Evolutionary conservation across 2,329 filamentous ascomycete genomes (phyloP).

Genomic region (Phyllosticta capitalensis): DNA sequence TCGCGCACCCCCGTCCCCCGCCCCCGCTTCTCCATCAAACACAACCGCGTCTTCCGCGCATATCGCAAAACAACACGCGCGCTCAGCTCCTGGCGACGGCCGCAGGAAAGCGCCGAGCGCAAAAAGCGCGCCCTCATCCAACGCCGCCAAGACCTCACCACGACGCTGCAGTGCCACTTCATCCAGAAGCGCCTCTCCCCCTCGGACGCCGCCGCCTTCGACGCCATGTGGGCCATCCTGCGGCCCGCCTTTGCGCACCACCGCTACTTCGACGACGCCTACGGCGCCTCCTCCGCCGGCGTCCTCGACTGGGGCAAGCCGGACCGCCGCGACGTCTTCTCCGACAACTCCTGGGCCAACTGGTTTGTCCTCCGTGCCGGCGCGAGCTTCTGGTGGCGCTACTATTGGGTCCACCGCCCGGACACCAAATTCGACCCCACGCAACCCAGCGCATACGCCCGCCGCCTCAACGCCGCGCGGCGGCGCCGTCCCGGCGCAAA

Average conservation of each 20-base stretch:
- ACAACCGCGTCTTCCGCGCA: constrained; percentile 1
- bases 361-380: constrained; percentile 25
- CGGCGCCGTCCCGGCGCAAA: background rate
- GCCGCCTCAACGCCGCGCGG: background rate
- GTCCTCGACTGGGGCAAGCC: constrained; percentile 16
- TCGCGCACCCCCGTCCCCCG: background rate
- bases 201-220: constrained; percentile 20
- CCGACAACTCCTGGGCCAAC: constrained; percentile 23
- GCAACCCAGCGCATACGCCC: background rate
- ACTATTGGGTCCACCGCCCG: constrained; percentile 19
- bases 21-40: constrained; percentile 4
- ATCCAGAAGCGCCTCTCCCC: constrained; percentile 12
- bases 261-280: constrained; percentile 18
- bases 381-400: constrained; percentile 22
- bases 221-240: constrained; percentile 23
- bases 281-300: constrained; percentile 16
- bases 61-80: constrained; percentile 5
- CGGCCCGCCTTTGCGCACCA: constrained; percentile 20
- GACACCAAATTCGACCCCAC: background rate
- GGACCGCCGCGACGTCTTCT: constrained; percentile 9
- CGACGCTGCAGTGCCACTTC: constrained; percentile 5
- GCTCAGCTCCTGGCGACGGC: constrained; percentile 8
- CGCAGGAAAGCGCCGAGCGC: constrained; percentile 7
- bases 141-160: constrained; percentile 17
- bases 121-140: constrained; percentile 1